Evolutionary conservation across 2,329 filamentous ascomycete species (phyloP).

Genomic region (Penicillium digitatum): DNA sequence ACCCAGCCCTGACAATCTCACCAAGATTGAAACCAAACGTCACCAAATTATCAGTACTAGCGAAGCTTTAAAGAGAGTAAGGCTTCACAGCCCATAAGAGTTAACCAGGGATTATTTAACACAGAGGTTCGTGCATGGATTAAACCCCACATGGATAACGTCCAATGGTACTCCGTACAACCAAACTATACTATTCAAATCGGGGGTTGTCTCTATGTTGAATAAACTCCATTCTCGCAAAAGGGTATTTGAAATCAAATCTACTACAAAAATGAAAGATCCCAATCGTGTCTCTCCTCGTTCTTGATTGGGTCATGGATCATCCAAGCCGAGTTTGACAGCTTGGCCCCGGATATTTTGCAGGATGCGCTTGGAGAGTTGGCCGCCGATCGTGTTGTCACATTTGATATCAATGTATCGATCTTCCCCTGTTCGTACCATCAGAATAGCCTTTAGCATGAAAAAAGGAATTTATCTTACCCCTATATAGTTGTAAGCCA

Average conservation of each 20-base stretch:
- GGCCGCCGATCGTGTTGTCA: not conserved
- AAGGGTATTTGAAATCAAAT: not conserved
- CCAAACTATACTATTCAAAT: too few relatives aligned
- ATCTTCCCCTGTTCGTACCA: not conserved
- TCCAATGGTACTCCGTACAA: too few relatives aligned
- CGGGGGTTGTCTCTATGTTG: not conserved
- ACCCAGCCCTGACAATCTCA: not conserved
- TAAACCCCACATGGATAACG: too few relatives aligned
- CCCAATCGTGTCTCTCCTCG: not conserved
- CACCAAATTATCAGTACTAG: too few relatives aligned
- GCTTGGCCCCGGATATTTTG: not conserved
- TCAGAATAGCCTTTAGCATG: not conserved
- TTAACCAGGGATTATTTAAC: too few relatives aligned
- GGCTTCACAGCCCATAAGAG: too few relatives aligned
- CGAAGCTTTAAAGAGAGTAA: too few relatives aligned
- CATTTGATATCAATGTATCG: slow-evolving; percentile 4
- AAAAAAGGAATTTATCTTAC: not conserved
- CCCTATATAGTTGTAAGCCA: not conserved
- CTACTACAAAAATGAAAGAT: not conserved
- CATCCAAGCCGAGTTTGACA: not conserved
- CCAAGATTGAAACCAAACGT: too few relatives aligned
- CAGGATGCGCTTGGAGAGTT: slow-evolving; percentile 1
- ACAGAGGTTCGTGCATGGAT: too few relatives aligned
- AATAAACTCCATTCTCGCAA: not conserved
- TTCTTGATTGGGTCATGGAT: not conserved